Conservation (phyloP, 2,329 filamentous ascomycete species). For the Metarhizium robertsii region DNA sequence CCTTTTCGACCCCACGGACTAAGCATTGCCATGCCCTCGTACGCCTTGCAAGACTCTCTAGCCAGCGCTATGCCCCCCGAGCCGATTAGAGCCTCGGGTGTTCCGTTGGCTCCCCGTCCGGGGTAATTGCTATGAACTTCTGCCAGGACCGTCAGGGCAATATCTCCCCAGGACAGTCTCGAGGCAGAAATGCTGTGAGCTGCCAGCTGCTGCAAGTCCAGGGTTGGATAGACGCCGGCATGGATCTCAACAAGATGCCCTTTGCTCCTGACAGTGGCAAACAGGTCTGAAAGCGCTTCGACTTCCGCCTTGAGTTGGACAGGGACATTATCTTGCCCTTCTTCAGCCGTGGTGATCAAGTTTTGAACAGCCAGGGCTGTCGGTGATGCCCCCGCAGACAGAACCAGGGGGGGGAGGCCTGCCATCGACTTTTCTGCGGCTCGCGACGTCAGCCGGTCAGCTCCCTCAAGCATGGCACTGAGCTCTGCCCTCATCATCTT, state of each 20-base stretch:
- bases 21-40: conserved; percentile 62
- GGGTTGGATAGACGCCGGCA: conserved; percentile 64
- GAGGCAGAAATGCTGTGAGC: conserved; percentile 47
- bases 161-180: conserved; percentile 40
- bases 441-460: conserved; percentile 11
- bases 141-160: conserved; percentile 60
- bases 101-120: conserved; percentile 36
- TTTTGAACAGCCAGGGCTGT: conserved; percentile 39
- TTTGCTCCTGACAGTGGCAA: conserved; percentile 19
- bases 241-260: conserved; percentile 56
- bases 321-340: conserved; percentile 3
- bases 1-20: conserved; percentile 42
- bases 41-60: conserved; percentile 64
- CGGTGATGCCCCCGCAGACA: conserved; percentile 71
- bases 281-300: conserved; percentile 10
- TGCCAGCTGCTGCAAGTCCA: conserved; percentile 73
- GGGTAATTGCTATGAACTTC: conserved; percentile 64
- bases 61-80: conserved; percentile 63
- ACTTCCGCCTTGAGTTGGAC: conserved; percentile 12
- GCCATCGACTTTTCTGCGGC: conserved; percentile 10
- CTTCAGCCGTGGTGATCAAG: conserved; percentile 7
- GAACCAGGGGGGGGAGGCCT: conserved; percentile 14
- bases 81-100: conserved; percentile 57
- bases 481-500: conserved; percentile 22
- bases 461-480: conserved; percentile 16